These are phyloP conservation scores for Penicillium sp. DNA, from an alignment of 2,329 filamentous ascomycete genomes.

Conservation along the genomic window DNA sequence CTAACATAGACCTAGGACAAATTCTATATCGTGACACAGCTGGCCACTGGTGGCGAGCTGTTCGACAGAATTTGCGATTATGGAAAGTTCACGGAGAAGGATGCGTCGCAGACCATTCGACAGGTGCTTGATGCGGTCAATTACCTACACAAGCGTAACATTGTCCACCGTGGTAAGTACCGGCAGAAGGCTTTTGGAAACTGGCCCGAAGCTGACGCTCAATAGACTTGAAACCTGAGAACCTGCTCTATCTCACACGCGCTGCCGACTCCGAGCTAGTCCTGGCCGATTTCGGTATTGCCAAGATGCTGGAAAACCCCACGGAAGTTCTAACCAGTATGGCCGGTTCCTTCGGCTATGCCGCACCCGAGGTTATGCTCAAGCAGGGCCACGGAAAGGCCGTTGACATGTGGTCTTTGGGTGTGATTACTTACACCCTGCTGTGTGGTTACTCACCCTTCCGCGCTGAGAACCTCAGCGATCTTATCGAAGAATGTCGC, in stretches of 20 bases:
- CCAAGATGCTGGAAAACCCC: slow-evolving; percentile 91
- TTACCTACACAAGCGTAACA: slow-evolving; percentile 91
- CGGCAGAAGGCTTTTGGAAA: neutral
- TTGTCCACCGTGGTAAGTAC: slow-evolving; percentile 82
- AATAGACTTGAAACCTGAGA: slow-evolving; percentile 94
- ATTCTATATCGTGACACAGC: slow-evolving; percentile 97
- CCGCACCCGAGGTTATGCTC: slow-evolving; percentile 96
- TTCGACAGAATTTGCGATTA: slow-evolving; percentile 98
- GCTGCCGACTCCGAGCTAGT: slow-evolving; percentile 80
- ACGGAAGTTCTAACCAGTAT: slow-evolving; percentile 94
- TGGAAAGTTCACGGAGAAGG: slow-evolving; percentile 97
- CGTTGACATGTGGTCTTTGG: slow-evolving; percentile 99
- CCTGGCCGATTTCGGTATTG: slow-evolving; percentile 96
- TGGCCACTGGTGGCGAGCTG: slow-evolving; percentile 92
- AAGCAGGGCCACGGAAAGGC: slow-evolving; percentile 97
- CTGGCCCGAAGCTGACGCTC: slow-evolving; percentile 3
- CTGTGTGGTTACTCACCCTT: slow-evolving; percentile 98
- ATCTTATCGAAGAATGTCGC: slow-evolving; percentile 92
- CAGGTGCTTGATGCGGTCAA: slow-evolving; percentile 91
- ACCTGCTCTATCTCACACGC: slow-evolving; percentile 86
- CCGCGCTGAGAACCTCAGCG: slow-evolving; percentile 87
- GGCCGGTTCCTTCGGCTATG: slow-evolving; percentile 98
- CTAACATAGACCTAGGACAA: slow-evolving; percentile 69
- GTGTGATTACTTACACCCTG: slow-evolving; percentile 97
- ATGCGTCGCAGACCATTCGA: slow-evolving; percentile 91